Evolutionary conservation across 2,329 filamentous ascomycete species (phyloP).

Genomic region (Delphinella strobiligena): DNA sequence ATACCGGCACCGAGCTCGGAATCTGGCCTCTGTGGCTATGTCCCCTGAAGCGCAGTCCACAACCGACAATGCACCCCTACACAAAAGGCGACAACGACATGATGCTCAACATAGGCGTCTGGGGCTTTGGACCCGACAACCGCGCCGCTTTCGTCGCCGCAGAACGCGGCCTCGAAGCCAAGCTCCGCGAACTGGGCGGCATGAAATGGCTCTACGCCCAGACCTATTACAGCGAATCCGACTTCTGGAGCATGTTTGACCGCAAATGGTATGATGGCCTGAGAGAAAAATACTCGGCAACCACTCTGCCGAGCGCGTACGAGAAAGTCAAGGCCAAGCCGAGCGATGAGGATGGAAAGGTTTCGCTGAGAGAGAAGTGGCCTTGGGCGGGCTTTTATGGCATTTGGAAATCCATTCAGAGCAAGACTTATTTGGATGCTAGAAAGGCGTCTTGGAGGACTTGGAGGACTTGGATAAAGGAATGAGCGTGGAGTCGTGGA

Average conservation of each 20-base stretch:
- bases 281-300: constrained; percentile 46
- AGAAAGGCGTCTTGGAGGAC: constrained; percentile 7
- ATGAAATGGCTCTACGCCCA: constrained; percentile 63
- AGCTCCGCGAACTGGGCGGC: constrained; percentile 46
- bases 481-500: too few species aligned
- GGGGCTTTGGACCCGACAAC: constrained; percentile 32
- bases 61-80: constrained; percentile 21
- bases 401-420: constrained; percentile 10
- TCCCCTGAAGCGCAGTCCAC: constrained; percentile 22
- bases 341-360: neutral
- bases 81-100: constrained; percentile 13
- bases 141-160: constrained; percentile 36
- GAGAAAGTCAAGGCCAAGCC: constrained; percentile 38
- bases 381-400: constrained; percentile 10
- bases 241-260: constrained; percentile 58
- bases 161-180: constrained; percentile 50
- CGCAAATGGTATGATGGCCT: constrained; percentile 46
- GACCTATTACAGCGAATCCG: constrained; percentile 53
- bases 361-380: constrained; percentile 6
- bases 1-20: constrained; percentile 25
- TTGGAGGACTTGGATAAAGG: constrained; percentile 1
- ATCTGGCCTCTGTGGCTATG: constrained; percentile 40
- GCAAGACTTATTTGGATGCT: constrained; percentile 9
- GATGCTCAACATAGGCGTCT: constrained; percentile 52
- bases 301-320: constrained; percentile 50